Conservation (phyloP, 495 filamentous ascomycete genomes). For the Cercophora scortea region DNA sequence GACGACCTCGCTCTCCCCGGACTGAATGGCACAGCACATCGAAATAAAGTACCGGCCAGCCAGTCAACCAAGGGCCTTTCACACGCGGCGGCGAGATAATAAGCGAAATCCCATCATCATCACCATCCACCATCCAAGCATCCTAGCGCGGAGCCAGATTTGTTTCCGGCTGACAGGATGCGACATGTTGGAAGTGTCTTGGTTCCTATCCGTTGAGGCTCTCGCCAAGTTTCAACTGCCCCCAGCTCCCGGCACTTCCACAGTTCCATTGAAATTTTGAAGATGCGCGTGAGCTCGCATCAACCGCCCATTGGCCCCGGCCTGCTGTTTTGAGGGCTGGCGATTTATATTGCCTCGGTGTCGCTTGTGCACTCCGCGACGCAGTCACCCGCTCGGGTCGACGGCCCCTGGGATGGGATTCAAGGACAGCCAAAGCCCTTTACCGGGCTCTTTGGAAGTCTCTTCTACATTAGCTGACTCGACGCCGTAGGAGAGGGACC, state of each 20-base stretch:
- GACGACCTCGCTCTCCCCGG: not conserved
- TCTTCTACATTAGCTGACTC: not conserved
- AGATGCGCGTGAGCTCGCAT: not conserved
- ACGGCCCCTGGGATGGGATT: not conserved
- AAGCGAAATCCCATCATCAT: not conserved
- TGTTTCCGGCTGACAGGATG: not conserved
- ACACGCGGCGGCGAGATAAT: not conserved
- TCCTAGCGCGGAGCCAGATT: not conserved
- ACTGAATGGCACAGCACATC: not conserved
- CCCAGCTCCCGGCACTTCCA: too few relatives aligned
- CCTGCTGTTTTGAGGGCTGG: constrained; percentile 3
- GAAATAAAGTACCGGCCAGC: not conserved
- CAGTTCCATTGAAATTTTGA: too few relatives aligned
- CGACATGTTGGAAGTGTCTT: too few relatives aligned
- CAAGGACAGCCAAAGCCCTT: not conserved
- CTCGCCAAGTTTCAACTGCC: too few relatives aligned
- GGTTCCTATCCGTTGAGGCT: too few relatives aligned
- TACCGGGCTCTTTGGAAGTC: not conserved
- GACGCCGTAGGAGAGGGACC: too few relatives aligned
- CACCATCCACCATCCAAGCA: not conserved
- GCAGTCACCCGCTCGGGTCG: not conserved
- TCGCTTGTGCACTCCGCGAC: not conserved
- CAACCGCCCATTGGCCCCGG: constrained; percentile 1
- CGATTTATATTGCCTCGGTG: constrained; percentile 7
- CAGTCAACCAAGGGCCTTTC: too few relatives aligned